A percentile compares a stretch with the other conserved stretches of the same genome.
Evolutionary conservation across 2,329 filamentous ascomycete genomes (phyloP).

Genomic region (Pyricularia grisea): DNA sequence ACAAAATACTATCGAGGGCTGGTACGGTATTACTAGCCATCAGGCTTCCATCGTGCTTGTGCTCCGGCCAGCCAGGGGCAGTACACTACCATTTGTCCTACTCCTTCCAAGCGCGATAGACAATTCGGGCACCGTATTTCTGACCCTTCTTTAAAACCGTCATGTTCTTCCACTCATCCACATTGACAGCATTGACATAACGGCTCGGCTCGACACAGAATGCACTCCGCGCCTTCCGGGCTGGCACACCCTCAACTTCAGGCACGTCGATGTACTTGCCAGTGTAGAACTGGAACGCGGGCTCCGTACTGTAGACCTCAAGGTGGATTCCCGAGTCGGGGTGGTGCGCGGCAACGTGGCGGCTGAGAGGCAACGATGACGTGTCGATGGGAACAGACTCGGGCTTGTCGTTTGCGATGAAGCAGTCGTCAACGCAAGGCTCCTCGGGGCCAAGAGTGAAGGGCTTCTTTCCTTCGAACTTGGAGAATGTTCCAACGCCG

Average conservation of each 20-base stretch:
- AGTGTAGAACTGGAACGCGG: conserved; percentile 95
- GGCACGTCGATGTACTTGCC: conserved; percentile 77
- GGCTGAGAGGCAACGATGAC: conserved; percentile 49
- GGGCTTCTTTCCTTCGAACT: conserved; percentile 52
- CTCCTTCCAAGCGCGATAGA: conserved; percentile 79
- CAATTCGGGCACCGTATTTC: conserved; percentile 69
- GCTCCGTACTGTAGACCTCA: conserved; percentile 84
- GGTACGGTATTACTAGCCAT: background rate
- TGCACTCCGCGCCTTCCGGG: conserved; percentile 58
- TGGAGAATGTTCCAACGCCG: conserved; percentile 53
- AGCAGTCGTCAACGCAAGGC: conserved; percentile 84
- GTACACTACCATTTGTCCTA: conserved; percentile 17
- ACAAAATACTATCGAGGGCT: background rate
- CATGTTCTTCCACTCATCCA: conserved; percentile 69
- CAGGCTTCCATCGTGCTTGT: background rate
- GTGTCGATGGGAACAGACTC: conserved; percentile 56
- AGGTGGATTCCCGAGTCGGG: conserved; percentile 68
- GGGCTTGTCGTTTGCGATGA: conserved; percentile 62
- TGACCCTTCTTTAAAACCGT: conserved; percentile 76
- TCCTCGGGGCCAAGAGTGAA: conserved; percentile 65
- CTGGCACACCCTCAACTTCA: conserved; percentile 47
- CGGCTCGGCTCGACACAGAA: conserved; percentile 91
- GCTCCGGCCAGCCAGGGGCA: background rate
- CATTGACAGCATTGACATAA: conserved; percentile 82
- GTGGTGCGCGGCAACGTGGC: conserved; percentile 65